Evolutionary conservation across 1,284 basidiomycete genomes (phyloP), one percentile per base, ranked within the genome.

Genomic region (Laetiporus sulphureus): DNA sequence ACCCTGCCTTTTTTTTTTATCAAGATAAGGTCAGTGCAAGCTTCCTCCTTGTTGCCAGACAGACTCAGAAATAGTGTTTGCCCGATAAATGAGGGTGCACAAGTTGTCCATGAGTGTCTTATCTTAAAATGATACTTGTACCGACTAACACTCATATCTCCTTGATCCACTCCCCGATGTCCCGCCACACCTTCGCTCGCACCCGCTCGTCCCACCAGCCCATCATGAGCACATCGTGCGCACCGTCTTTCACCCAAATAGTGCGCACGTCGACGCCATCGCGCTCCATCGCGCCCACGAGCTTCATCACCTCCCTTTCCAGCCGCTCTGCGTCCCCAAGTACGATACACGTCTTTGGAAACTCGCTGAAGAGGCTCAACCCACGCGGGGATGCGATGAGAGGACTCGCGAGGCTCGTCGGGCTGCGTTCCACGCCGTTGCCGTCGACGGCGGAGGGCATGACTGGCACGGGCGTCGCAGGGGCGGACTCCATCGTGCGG

Each of bases 281-380:
- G 27, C 57, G 51, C 52, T 64, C 59, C 51, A 64, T 61, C 44
- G 59, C 63, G 12, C 57, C 52, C 38, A 62, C 60, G 5, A 65
- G 54, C 45, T 57, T 58, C 38, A 51, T 55, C 23, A 64, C 60
- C 49, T 65, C 63, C 24, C 60, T 50, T 52, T 64, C 62, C 2
- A 64, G 57, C 36, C 63, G 52, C 52, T 65, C 63, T 40, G 63
- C 63, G 35, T 64, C 63, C 23, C 63, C 65, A 31, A 69, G 62
- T 18, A 72, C 61, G 33, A 75, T 59, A 30, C 72, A 59, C 19
- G 65, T 58, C 35, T 55, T 57, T 27, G 73, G 68, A 45, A 74
- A 75, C 22, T 60, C 62, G 24, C 59, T 64, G 51, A 75, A 74
- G 12, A 75, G 57, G 31, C 60, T 63, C 18, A 63, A 55, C 25